A percentile compares a stretch with the other conserved stretches of the same genome.
Evolutionary conservation across 2,329 filamentous ascomycete genomes (phyloP).

Genomic region (Claviceps capensis): DNA sequence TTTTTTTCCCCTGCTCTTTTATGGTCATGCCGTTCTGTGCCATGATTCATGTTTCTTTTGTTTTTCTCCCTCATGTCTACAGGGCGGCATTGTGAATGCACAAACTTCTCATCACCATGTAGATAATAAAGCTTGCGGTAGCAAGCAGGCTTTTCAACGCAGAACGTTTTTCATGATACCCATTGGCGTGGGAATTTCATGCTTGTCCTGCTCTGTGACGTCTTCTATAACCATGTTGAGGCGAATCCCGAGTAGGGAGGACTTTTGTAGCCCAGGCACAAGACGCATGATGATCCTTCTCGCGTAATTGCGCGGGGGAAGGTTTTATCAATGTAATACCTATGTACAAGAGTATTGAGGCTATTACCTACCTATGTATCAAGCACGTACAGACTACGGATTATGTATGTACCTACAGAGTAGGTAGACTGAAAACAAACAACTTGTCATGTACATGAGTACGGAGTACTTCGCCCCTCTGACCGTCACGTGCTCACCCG

Average conservation of each 20-base stretch:
- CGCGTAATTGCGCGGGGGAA: no score
- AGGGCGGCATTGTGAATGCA: background rate
- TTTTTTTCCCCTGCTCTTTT: background rate
- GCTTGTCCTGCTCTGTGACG: background rate
- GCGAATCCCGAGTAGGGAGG: background rate
- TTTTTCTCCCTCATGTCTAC: background rate
- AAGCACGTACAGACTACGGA: no score
- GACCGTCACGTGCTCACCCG: conserved; percentile 9
- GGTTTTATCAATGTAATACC: no score
- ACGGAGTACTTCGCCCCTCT: background rate
- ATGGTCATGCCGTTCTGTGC: no score
- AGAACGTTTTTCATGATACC: background rate
- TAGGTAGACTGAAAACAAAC: background rate
- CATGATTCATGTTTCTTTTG: background rate
- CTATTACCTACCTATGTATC: no score
- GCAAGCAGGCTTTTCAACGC: background rate
- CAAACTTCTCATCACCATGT: conserved; percentile 1
- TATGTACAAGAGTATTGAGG: no score
- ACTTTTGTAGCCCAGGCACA: no score
- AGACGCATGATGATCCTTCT: no score
- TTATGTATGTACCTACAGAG: no score
- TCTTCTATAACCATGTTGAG: background rate
- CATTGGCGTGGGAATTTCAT: background rate
- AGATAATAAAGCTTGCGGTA: background rate
- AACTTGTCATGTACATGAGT: background rate